These are phyloP conservation scores for Diplogelasinospora grovesii DNA, from an alignment of 495 filamentous ascomycete species.

Conservation along the genomic window DNA sequence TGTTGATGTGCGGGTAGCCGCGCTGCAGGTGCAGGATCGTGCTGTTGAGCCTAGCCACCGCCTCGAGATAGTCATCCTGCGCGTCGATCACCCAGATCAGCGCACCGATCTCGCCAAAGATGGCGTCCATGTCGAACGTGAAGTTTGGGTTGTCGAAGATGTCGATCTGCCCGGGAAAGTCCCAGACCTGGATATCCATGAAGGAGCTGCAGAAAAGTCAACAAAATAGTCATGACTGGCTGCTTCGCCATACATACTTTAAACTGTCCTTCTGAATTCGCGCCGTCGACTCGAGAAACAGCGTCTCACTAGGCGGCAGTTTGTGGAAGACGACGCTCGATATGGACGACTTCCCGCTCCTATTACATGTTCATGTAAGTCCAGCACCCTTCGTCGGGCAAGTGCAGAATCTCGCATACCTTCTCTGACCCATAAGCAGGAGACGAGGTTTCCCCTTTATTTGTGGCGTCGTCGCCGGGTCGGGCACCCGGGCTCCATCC, in stretches of 20 bases:
- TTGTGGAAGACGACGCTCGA: conserved; percentile 97
- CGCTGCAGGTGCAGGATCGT: conserved; percentile 84
- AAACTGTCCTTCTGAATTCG: conserved; percentile 88
- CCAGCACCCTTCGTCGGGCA: background rate
- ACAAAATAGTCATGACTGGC: background rate
- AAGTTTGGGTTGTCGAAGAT: conserved; percentile 65
- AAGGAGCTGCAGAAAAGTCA: conserved; percentile 62
- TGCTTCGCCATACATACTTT: conserved; percentile 48
- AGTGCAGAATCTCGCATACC: conserved; percentile 47
- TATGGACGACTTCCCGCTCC: conserved; percentile 96
- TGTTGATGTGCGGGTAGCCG: conserved; percentile 83
- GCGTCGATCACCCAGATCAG: conserved; percentile 98
- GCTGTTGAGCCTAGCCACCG: conserved; percentile 74
- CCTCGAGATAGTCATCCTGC: conserved; percentile 92
- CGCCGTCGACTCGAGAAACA: conserved; percentile 91
- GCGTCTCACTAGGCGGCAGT: conserved; percentile 86
- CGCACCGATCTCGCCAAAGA: conserved; percentile 88
- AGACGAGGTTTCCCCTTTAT: conserved; percentile 71
- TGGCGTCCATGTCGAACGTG: conserved; percentile 73
- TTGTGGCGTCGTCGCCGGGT: conserved; percentile 32
- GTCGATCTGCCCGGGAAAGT: conserved; percentile 90
- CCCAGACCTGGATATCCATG: conserved; percentile 98
- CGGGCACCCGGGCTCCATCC: conserved; percentile 31
- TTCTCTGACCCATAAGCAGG: conserved; percentile 89
- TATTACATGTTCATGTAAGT: conserved; percentile 31